Percentiles rank a stretch among this genome's conserved stretches.
Conservation (phyloP, 129 eudicot genomes). For the Gnaphalium uliginosum region DNA sequence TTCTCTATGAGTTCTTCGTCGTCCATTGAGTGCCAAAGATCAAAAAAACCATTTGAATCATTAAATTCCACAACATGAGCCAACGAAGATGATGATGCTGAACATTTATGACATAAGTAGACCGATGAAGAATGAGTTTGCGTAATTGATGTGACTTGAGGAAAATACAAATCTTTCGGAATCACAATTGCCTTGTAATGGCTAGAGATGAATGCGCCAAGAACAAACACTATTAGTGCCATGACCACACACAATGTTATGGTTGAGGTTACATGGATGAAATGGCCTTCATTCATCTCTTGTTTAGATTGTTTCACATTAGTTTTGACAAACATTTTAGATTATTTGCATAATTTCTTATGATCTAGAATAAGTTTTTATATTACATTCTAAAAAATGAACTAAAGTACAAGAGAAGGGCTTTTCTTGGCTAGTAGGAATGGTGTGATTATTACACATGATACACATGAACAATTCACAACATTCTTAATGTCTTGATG, state of each 20-base stretch:
- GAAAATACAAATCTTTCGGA: constrained; percentile 54
- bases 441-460: constrained; percentile 30
- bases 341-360: not conserved
- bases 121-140: constrained; percentile 28
- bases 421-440: constrained; percentile 29
- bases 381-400: not conserved
- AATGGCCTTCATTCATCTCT: constrained; percentile 33
- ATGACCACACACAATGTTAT: constrained; percentile 25
- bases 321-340: constrained; percentile 18
- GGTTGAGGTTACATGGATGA: constrained; percentile 49
- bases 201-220: constrained; percentile 48
- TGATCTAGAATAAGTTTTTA: not conserved
- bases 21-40: constrained; percentile 63
- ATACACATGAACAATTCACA: constrained; percentile 23
- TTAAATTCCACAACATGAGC: constrained; percentile 20
- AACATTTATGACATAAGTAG: constrained; percentile 24
- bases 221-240: constrained; percentile 50
- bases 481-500: not conserved
- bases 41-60: constrained; percentile 14
- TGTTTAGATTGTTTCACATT: constrained; percentile 18
- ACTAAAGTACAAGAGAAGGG: constrained; percentile 16
- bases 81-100: constrained; percentile 5
- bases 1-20: constrained; percentile 66
- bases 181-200: constrained; percentile 43
- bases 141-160: constrained; percentile 36